Conservation (phyloP, 2,329 filamentous ascomycete genomes). For the Colletotrichum sp. region DNA sequence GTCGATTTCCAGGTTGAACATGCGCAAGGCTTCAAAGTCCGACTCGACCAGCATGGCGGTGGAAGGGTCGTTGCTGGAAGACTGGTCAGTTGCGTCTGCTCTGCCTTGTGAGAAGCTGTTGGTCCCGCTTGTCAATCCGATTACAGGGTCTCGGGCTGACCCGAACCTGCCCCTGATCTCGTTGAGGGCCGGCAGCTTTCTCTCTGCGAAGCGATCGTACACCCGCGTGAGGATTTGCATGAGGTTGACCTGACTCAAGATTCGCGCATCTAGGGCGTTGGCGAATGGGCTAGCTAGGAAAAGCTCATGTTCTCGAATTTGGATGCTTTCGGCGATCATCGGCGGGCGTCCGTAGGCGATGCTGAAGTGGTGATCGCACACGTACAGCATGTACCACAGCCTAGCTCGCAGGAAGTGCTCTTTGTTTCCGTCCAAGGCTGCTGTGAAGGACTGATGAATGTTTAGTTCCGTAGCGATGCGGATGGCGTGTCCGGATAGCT, state of each 20-base stretch:
- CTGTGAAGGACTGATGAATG: conserved; percentile 57
- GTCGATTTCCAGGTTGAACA: conserved; percentile 47
- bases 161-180: neutral
- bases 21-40: conserved; percentile 40
- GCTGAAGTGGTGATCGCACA: conserved; percentile 37
- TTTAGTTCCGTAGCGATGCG: conserved; percentile 63
- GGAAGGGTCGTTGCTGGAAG: neutral
- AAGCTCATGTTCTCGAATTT: conserved; percentile 28
- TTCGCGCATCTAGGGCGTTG: conserved; percentile 23
- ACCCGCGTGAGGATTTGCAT: conserved; percentile 25
- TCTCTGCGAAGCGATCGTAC: conserved; percentile 23
- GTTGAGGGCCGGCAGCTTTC: neutral
- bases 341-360: conserved; percentile 36
- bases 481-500: conserved; percentile 62
- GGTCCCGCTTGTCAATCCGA: neutral
- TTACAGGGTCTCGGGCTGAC: neutral
- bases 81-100: neutral
- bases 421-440: conserved; percentile 48
- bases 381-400: conserved; percentile 58
- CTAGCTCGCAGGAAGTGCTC: conserved; percentile 59
- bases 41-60: conserved; percentile 32
- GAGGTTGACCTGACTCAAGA: conserved; percentile 25
- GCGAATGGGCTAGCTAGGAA: conserved; percentile 28
- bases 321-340: conserved; percentile 27
- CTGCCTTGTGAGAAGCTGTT: neutral